Percentiles rank a stretch among this genome's conserved stretches.
These are phyloP conservation scores for Volvox carteri DNA, from an alignment of 163 green algal species.

Conservation along the genomic window DNA sequence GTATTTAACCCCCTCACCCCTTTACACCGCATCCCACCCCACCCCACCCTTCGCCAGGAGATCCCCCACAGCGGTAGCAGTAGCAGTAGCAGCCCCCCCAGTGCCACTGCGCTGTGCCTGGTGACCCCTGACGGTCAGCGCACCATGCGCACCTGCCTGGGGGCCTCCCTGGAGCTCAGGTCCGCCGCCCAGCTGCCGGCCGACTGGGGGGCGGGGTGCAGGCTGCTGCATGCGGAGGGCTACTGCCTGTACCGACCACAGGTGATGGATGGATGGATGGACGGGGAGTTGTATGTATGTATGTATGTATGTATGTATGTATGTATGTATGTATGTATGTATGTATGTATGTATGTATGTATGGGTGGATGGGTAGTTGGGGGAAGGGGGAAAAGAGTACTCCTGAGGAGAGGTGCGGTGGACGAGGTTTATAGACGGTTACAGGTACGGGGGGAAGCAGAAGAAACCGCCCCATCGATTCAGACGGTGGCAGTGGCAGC, in stretches of 20 bases:
- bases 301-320: not conserved
- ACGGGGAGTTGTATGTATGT: not conserved
- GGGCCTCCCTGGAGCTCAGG: conserved; percentile 78
- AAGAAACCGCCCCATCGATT: too few species aligned
- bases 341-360: not conserved
- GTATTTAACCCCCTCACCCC: too few species aligned
- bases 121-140: conserved; percentile 91
- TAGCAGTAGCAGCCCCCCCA: conserved; percentile 58
- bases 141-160: conserved; percentile 95
- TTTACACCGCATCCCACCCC: too few species aligned
- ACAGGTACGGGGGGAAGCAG: not conserved
- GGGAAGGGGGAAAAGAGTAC: too few species aligned
- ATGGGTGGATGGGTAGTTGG: not conserved
- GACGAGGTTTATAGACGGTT: not conserved
- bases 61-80: too few species aligned
- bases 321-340: not conserved
- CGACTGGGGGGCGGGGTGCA: conserved; percentile 4
- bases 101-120: conserved; percentile 84
- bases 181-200: conserved; percentile 35
- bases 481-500: too few species aligned
- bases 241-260: conserved; percentile 86
- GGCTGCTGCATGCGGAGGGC: conserved; percentile 88
- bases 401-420: too few species aligned
- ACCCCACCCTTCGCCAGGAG: too few species aligned
- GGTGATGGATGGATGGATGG: not conserved